Evolutionary conservation across 1,284 basidiomycete genomes (phyloP).

Genomic region (Cutaneotrichosporon spelunceum): DNA sequence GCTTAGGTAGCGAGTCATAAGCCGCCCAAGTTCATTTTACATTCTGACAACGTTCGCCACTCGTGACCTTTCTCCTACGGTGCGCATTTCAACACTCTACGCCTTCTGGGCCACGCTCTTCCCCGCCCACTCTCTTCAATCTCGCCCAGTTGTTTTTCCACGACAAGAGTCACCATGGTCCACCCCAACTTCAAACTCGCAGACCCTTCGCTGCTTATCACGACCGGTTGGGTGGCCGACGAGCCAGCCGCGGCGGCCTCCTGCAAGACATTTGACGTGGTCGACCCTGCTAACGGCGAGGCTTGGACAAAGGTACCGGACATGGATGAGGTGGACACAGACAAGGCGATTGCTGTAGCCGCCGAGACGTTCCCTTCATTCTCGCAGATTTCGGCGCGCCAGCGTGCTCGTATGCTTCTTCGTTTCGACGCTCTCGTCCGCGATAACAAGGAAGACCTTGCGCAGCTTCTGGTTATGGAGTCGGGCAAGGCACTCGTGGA

Average conservation of each 20-base stretch:
- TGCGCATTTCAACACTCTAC: too few relatives aligned
- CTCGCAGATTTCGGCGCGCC: slow-evolving; percentile 15
- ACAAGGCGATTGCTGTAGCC: slow-evolving; percentile 23
- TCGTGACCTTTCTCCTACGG: too few relatives aligned
- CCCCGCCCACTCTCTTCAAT: too few relatives aligned
- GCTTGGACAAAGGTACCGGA: slow-evolving; percentile 16
- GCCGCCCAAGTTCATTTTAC: too few relatives aligned
- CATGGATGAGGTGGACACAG: slow-evolving; percentile 26
- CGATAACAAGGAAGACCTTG: slow-evolving; percentile 28
- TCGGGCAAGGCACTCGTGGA: slow-evolving; percentile 82
- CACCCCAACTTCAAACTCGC: slow-evolving; percentile 23
- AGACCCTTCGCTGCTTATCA: slow-evolving; percentile 20
- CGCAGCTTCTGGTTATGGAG: slow-evolving; percentile 53
- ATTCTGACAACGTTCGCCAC: too few relatives aligned
- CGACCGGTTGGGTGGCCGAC: slow-evolving; percentile 24
- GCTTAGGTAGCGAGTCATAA: too few relatives aligned
- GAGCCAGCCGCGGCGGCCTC: slow-evolving; percentile 5
- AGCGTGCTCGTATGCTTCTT: slow-evolving; percentile 25
- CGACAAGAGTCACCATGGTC: slow-evolving; percentile 14
- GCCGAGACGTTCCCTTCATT: slow-evolving; percentile 21
- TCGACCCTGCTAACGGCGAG: slow-evolving; percentile 24
- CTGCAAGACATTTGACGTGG: slow-evolving; percentile 18
- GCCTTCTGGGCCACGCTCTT: too few relatives aligned
- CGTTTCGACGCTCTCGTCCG: slow-evolving; percentile 23
- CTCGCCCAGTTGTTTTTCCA: too few relatives aligned